These are phyloP conservation scores for Linanthus parryae DNA, from an alignment of 148 eudicot species.

Conservation along the genomic window DNA sequence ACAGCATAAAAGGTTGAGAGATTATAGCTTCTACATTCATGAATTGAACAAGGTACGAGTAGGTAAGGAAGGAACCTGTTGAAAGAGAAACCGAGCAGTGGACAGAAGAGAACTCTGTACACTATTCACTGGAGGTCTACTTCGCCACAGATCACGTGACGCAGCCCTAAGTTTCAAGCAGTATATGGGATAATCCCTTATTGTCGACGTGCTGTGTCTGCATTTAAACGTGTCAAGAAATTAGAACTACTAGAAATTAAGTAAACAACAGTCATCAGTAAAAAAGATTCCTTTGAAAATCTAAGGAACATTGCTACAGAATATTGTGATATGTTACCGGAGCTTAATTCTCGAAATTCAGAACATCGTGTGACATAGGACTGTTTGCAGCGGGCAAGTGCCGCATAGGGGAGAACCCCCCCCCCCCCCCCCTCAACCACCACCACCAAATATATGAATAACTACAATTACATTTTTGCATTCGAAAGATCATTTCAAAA, in stretches of 20 bases:
- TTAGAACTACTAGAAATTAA: slow-evolving; percentile 6
- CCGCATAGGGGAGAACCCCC: too few relatives aligned
- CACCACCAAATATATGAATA: too few relatives aligned
- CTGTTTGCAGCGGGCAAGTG: too few relatives aligned
- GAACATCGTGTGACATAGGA: too few relatives aligned
- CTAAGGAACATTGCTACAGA: too few relatives aligned
- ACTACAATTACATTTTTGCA: too few relatives aligned
- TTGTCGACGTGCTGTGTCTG: slow-evolving; percentile 38
- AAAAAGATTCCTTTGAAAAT: too few relatives aligned
- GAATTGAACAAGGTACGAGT: background rate
- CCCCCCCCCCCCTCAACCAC: too few relatives aligned
- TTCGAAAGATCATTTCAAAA: too few relatives aligned
- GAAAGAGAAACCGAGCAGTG: slow-evolving; percentile 59
- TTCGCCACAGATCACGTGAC: slow-evolving; percentile 56
- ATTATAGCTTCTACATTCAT: background rate
- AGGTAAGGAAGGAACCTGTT: slow-evolving; percentile 42
- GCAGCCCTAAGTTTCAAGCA: slow-evolving; percentile 59
- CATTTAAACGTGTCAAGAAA: slow-evolving; percentile 8
- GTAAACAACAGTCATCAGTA: too few relatives aligned
- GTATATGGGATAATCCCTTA: slow-evolving; percentile 51
- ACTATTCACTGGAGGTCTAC: slow-evolving; percentile 25
- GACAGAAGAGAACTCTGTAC: slow-evolving; percentile 36
- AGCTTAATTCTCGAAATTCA: too few relatives aligned
- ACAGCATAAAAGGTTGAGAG: background rate
- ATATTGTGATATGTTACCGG: too few relatives aligned